A percentile compares a stretch with the other conserved stretches of the same genome.
These are phyloP conservation scores for Colletotrichum godetiae DNA, from an alignment of 2,329 filamentous ascomycete species.

Conservation along the genomic window DNA sequence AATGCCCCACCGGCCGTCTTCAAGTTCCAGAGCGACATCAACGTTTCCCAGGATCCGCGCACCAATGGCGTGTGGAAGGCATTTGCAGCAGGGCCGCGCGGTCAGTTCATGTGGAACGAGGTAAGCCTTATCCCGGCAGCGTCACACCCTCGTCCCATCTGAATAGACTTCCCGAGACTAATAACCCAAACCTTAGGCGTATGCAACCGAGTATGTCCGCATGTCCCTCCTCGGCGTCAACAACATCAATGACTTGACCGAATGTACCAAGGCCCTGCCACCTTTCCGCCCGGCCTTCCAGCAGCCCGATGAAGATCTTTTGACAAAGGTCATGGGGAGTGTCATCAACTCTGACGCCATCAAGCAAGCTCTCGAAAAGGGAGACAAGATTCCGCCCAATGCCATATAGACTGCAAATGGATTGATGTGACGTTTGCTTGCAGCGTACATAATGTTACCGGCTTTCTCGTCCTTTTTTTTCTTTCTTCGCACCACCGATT, in stretches of 20 bases:
- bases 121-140: constrained; percentile 42
- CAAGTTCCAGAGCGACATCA: constrained; percentile 55
- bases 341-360: constrained; percentile 16
- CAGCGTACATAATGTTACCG: background rate
- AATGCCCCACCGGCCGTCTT: constrained; percentile 50
- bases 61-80: constrained; percentile 50
- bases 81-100: constrained; percentile 45
- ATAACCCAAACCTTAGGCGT: constrained; percentile 51
- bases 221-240: constrained; percentile 66
- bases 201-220: constrained; percentile 63
- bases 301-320: constrained; percentile 23
- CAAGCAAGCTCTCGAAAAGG: constrained; percentile 25
- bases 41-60: constrained; percentile 49
- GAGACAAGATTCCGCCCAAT: constrained; percentile 32
- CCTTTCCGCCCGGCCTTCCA: constrained; percentile 38
- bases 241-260: constrained; percentile 65
- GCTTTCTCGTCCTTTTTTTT: background rate
- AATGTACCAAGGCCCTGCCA: constrained; percentile 65
- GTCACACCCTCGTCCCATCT: constrained; percentile 2
- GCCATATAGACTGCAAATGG: background rate
- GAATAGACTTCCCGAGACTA: background rate
- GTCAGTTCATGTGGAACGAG: constrained; percentile 54
- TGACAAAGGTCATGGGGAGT: constrained; percentile 18
- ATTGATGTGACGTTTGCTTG: background rate
- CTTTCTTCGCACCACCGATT: background rate